Conservation (phyloP, 805 yeast species). For the Zygosaccharomyces siamensis region DNA sequence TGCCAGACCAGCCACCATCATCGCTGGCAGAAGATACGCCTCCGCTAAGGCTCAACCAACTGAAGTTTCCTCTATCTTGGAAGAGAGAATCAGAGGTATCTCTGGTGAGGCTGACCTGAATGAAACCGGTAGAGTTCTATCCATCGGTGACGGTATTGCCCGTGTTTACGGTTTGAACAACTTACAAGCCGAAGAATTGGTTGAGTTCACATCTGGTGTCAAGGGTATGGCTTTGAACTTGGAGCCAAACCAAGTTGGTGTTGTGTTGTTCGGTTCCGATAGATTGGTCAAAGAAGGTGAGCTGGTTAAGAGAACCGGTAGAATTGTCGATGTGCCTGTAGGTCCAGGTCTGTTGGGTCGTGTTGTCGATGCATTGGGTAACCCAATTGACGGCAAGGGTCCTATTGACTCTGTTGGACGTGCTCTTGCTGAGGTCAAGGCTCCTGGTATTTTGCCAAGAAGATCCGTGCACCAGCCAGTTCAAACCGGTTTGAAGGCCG, state of each 20-base stretch:
- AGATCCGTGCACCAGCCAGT: conserved; percentile 97
- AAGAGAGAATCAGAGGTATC: conserved; percentile 99
- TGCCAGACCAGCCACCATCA: conserved; percentile 64
- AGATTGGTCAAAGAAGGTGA: conserved; percentile 98
- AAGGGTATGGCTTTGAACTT: conserved; percentile 99
- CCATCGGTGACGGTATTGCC: conserved; percentile 99
- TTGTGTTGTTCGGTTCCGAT: conserved; percentile 99
- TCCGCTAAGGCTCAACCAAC: conserved; percentile 96
- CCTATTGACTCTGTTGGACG: conserved; percentile 82
- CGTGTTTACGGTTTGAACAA: conserved; percentile 99
- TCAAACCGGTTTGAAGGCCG: conserved; percentile 99
- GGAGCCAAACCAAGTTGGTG: conserved; percentile 99
- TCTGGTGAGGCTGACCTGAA: conserved; percentile 95
- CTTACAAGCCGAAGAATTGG: conserved; percentile 99
- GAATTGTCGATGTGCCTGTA: conserved; percentile 98
- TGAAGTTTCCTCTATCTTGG: conserved; percentile 97
- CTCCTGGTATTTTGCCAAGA: conserved; percentile 99
- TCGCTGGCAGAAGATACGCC: conserved; percentile 81
- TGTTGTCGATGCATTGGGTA: conserved; percentile 98
- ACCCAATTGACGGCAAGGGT: conserved; percentile 99
- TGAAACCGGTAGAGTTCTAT: conserved; percentile 98
- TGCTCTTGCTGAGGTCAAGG: conserved; percentile 97
- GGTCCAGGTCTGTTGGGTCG: conserved; percentile 98
- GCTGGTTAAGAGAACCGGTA: conserved; percentile 98
- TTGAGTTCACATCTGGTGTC: conserved; percentile 98